These are phyloP conservation scores for Xylaria telfairii DNA, from an alignment of 495 filamentous ascomycete species.

Conservation along the genomic window DNA sequence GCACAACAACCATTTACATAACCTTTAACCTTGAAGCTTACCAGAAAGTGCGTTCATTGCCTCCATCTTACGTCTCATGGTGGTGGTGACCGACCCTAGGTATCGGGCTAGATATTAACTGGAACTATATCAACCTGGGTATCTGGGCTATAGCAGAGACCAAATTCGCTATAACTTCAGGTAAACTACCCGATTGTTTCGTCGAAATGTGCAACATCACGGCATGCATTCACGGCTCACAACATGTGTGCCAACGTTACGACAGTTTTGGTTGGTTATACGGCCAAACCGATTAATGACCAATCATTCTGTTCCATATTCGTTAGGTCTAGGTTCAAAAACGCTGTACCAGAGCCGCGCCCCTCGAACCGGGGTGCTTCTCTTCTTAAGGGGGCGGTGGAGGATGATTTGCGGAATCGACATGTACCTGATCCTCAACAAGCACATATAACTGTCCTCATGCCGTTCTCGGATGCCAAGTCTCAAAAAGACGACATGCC, in stretches of 20 bases:
- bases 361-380: slow-evolving; percentile 1
- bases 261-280: slow-evolving; percentile 8
- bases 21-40: background rate
- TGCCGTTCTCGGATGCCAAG: background rate
- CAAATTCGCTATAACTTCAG: slow-evolving; percentile 3
- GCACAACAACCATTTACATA: background rate
- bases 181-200: background rate
- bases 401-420: background rate
- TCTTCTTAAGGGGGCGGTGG: background rate
- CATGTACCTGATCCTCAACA: background rate
- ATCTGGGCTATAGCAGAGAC: slow-evolving; percentile 10
- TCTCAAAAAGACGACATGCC: background rate
- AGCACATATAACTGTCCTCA: background rate
- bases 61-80: slow-evolving; percentile 7
- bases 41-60: slow-evolving; percentile 8
- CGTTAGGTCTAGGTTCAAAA: background rate
- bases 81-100: background rate
- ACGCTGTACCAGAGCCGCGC: background rate
- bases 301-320: background rate
- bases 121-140: background rate
- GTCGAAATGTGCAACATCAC: background rate
- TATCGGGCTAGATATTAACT: background rate
- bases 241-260: slow-evolving; percentile 6
- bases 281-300: background rate
- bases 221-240: background rate